Percentiles rank a stretch among this genome's conserved stretches.
These are phyloP conservation scores for Mrakia gelida DNA, from an alignment of 768 basidiomycete species.

Conservation along the genomic window DNA sequence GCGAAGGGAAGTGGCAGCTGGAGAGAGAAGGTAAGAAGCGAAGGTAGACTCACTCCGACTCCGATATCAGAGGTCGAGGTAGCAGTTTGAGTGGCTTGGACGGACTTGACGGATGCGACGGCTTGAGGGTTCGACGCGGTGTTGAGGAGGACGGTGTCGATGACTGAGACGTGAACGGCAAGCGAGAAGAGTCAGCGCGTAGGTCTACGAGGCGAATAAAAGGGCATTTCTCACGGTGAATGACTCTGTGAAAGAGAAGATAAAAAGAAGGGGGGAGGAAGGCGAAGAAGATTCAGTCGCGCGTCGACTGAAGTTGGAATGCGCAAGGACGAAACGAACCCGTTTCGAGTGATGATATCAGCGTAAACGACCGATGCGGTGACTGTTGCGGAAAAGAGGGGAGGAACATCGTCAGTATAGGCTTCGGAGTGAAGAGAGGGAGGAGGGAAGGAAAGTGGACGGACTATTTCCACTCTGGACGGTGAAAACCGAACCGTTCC, in stretches of 20 bases:
- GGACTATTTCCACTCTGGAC: background rate
- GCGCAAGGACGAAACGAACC: background rate
- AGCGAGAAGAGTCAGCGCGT: background rate
- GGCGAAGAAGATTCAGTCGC: background rate
- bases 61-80: background rate
- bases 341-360: slow-evolving; percentile 62
- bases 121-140: slow-evolving; percentile 47
- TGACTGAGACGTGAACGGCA: slow-evolving; percentile 39
- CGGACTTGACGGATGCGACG: slow-evolving; percentile 49
- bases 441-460: background rate
- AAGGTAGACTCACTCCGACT: background rate
- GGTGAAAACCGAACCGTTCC: background rate
- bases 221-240: background rate
- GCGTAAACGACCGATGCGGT: slow-evolving; percentile 32
- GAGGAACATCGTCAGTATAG: background rate
- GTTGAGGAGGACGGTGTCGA: slow-evolving; percentile 51
- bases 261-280: background rate
- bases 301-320: too few relatives aligned
- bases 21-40: background rate
- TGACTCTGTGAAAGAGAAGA: background rate
- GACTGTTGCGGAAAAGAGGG: background rate
- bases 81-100: slow-evolving; percentile 2
- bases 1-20: background rate
- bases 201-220: background rate
- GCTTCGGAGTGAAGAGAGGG: background rate